phyloP scores from a whole-genome alignment of 1,139 yeast species.

The Debaryomyces nepalensis region DNA sequence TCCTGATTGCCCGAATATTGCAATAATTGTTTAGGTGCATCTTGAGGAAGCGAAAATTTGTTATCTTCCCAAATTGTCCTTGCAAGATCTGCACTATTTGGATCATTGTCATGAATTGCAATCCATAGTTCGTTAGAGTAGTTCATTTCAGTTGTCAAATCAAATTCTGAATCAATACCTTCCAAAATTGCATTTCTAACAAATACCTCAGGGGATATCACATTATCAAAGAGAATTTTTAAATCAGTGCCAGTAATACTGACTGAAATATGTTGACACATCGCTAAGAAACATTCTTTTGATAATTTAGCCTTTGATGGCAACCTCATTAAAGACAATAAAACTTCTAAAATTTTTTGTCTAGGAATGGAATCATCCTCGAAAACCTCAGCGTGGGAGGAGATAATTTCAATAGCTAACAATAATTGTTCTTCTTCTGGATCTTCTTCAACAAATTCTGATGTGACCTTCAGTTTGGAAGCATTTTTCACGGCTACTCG shows the following conservation, averaged over 20 bases:
- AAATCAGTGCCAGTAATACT: conserved; percentile 63
- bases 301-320: conserved; percentile 82
- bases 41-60: conserved; percentile 49
- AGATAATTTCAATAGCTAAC: conserved; percentile 75
- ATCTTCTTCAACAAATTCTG: conserved; percentile 77
- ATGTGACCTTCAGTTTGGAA: conserved; percentile 50
- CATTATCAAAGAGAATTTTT: conserved; percentile 57
- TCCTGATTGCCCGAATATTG: conserved; percentile 57
- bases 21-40: conserved; percentile 52
- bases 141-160: conserved; percentile 57
- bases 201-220: conserved; percentile 66
- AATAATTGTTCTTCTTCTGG: conserved; percentile 86
- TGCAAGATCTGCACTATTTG: conserved; percentile 67
- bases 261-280: conserved; percentile 75
- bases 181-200: conserved; percentile 83
- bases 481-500: conserved; percentile 55
- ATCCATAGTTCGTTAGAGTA: conserved; percentile 78
- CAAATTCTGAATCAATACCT: conserved; percentile 85
- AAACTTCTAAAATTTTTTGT: conserved; percentile 58
- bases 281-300: conserved; percentile 77
- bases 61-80: conserved; percentile 86
- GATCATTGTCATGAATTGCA: conserved; percentile 74
- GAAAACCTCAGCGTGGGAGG: conserved; percentile 77
- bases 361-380: conserved; percentile 73
- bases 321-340: conserved; percentile 68